Conservation (phyloP, 1,284 basidiomycete species). For the Neolentinus lepideus region DNA sequence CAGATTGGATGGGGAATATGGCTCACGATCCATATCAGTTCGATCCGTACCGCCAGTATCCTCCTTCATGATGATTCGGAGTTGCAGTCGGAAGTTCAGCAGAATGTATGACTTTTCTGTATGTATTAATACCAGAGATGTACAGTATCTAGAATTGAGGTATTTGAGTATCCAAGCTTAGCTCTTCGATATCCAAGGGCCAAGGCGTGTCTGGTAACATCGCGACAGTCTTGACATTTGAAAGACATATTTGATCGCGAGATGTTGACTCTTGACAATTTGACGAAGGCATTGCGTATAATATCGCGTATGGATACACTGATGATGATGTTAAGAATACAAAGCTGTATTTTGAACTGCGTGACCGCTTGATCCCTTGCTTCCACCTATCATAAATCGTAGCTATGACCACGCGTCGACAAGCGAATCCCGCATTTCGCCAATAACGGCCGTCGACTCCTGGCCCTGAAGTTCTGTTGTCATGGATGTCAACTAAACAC, state of each 20-base stretch:
- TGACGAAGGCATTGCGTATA: too few relatives aligned
- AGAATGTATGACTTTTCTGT: not conserved
- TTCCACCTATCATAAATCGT: not conserved
- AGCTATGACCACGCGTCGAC: constrained; percentile 90
- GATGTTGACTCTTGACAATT: too few relatives aligned
- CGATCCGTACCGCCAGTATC: not conserved
- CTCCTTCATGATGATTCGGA: not conserved
- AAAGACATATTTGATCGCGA: too few relatives aligned
- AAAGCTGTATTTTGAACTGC: not conserved
- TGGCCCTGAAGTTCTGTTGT: constrained; percentile 81
- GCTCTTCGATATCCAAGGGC: too few relatives aligned
- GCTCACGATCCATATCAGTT: not conserved
- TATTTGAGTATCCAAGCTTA: too few relatives aligned
- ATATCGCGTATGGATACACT: too few relatives aligned
- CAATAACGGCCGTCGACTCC: constrained; percentile 79
- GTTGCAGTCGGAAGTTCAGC: not conserved
- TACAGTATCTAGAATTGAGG: too few relatives aligned
- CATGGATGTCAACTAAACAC: constrained; percentile 5
- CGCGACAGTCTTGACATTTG: too few relatives aligned
- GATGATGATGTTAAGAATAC: not conserved
- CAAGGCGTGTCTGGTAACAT: too few relatives aligned
- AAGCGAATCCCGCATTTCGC: constrained; percentile 90
- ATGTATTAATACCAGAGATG: not conserved
- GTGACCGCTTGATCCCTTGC: not conserved
- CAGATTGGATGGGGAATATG: not conserved